Base-by-base conservation (phyloP, 2,329 filamentous ascomycete genomes). In the Alternaria brassicae region DNA sequence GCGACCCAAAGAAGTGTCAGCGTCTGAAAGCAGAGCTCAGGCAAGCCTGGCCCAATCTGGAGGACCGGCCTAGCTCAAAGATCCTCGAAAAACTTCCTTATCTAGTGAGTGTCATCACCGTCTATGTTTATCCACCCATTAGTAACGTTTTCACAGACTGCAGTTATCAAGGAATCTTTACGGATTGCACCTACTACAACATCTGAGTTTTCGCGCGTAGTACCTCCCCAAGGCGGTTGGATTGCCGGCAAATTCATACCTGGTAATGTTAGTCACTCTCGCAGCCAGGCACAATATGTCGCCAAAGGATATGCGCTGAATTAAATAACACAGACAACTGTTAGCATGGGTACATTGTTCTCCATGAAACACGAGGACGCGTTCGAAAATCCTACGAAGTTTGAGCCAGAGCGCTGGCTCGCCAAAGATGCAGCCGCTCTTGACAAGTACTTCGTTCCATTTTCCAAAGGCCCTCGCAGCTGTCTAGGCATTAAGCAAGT, bases 391-490 rank as follows among this genome's bases (percentile, higher is more conserved):
- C 19, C 40, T 15, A 25, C 8, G 21, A 42, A 42, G 40, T 42
- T 42, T 15, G 40, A 42, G 40, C 40, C 40, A 42, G 40, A 42
- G 21, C 40, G 40, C 40, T 42, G 40, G 40, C 40, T 42, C 40
- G 40, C 9, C 40, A 25, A 42, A 42, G 12, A 42, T 19, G 40
- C 40, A 42, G 12, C 8, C 9, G 17, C 40, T 15, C 40, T 42
- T 42, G 40, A 42, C 40, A 42, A 42, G 40, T 42, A 42, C 40
- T 42, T 42, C 12, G 40, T 42, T 19, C 40, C 40, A 42, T 42
- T 42, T 25, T 42, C 40, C 19, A 42, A 42, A 42, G 40, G 40
- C 21, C 40, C 40, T 15, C 40, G 40, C 40, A 42, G 40, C 40
- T 42, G 40, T 42, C 40, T 42, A 13, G 40, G 40, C 12, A 42